phyloP scores from a whole-genome alignment of 2,329 filamentous ascomycete species.

The Pezicula neosporulosa region DNA sequence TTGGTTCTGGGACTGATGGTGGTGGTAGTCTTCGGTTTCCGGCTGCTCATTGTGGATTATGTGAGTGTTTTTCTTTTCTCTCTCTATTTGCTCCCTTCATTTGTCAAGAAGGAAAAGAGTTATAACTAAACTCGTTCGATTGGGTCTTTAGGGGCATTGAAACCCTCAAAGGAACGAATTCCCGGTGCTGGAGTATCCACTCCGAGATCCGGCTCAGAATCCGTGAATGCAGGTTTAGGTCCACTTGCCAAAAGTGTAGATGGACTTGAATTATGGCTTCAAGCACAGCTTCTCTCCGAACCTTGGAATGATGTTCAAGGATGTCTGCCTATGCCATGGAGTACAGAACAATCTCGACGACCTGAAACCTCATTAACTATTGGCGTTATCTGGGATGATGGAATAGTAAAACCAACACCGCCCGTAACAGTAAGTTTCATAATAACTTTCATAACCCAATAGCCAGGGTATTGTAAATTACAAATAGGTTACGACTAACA shows the following conservation, averaged over 20 bases:
- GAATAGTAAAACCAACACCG: neutral
- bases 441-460: neutral
- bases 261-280: neutral
- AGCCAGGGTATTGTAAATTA: neutral
- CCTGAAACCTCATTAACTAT: constrained; percentile 46
- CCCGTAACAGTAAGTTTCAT: neutral
- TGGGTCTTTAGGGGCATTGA: neutral
- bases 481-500: neutral
- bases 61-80: neutral
- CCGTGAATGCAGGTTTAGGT: neutral
- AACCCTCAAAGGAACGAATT: neutral
- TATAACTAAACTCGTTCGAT: neutral
- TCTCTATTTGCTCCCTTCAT: neutral
- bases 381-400: constrained; percentile 47
- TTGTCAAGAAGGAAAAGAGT: no score
- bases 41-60: neutral
- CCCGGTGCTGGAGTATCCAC: neutral
- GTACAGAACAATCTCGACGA: constrained; percentile 15
- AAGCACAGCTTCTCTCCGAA: constrained; percentile 14
- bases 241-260: neutral
- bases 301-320: constrained; percentile 48
- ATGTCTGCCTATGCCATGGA: constrained; percentile 47
- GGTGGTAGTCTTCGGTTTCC: neutral
- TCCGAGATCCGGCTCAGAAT: neutral
- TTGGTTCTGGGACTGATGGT: neutral